Evolutionary conservation across 805 yeast species (phyloP).

Genomic region (Teunomyces pallodes): DNA sequence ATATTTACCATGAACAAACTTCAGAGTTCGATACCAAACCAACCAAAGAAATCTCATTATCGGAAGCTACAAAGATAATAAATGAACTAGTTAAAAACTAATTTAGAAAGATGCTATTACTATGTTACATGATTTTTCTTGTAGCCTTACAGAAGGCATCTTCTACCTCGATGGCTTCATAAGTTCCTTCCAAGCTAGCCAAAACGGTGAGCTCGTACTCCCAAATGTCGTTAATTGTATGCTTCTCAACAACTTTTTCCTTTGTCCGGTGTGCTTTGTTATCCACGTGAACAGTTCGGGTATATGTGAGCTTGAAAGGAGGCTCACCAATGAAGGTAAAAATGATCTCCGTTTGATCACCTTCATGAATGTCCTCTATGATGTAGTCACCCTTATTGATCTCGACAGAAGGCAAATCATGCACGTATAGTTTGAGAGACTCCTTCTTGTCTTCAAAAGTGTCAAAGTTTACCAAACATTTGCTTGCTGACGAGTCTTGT

Average conservation of each 20-base stretch:
- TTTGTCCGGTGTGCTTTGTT: constrained; percentile 17
- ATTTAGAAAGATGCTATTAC: neutral
- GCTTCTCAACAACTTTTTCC: constrained; percentile 42
- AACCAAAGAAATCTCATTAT: constrained; percentile 6
- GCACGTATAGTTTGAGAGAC: constrained; percentile 31
- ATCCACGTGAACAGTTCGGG: constrained; percentile 56
- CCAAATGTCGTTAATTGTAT: constrained; percentile 69
- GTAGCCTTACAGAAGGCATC: constrained; percentile 68
- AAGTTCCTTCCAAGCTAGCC: constrained; percentile 88
- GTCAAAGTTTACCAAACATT: constrained; percentile 66
- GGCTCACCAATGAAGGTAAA: constrained; percentile 86
- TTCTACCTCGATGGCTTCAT: constrained; percentile 86
- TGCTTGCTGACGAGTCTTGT: constrained; percentile 68
- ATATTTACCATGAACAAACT: constrained; percentile 1
- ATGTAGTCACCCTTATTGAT: constrained; percentile 74
- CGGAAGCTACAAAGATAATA: constrained; percentile 11
- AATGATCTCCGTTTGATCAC: constrained; percentile 85
- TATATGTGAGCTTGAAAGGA: constrained; percentile 85
- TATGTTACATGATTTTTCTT: constrained; percentile 9
- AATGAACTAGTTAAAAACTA: constrained; percentile 9
- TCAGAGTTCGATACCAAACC: neutral
- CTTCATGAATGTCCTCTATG: constrained; percentile 85
- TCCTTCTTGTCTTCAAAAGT: constrained; percentile 28
- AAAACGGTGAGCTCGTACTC: constrained; percentile 65
- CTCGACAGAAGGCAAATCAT: constrained; percentile 70